Base-by-base conservation (phyloP, 257 asterid species). In the Plantago ovata region DNA sequence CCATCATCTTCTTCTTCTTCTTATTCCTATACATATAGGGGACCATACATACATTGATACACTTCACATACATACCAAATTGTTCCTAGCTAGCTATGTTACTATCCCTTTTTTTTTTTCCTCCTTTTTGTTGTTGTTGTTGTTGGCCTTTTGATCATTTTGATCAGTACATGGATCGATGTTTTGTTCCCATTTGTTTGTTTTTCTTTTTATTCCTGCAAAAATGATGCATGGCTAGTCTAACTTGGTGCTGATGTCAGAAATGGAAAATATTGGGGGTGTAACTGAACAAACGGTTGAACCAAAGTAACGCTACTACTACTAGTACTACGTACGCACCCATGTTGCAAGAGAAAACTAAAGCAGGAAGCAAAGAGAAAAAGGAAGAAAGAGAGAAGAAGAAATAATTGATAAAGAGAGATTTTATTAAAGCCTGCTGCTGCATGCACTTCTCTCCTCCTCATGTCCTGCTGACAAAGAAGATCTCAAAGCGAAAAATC, bases 311-410 rank as follows among this genome's bases (percentile, higher is more conserved):
- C 16, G n/a, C 47, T 51, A 55, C 69, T 71, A 82, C n/a, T n/a
- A n/a, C n/a, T n/a, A n/a, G n/a, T n/a, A n/a, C n/a, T n/a, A n/a
- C n/a, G n/a, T n/a, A n/a, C n/a, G n/a, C n/a, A n/a, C n/a, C n/a
- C n/a, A 66, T 70, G 85, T 87, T 85, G 81, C 72, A 70, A 88
- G 79, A 69, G 74, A 62, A n/a, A 73, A 65, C 57, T 57, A 64
- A 71, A 60, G 36, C 36, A 28, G 36, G 54, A 69, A 69, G 65
- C 48, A 40, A 22, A 51, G 63, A 66, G 62, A 67, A 50, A 71
- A 69, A 40, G 56, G 53, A 56, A 57, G 15, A 44, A 23, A 60
- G 40, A 56, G 13, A 64, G 23, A 58, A 56, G 60, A 60, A 58
- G 65, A 28, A 28, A 28, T 1, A 28, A 28, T 1, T 28, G 36